Conservation (phyloP, 371 early-diverging fungal species). For the Mucor ambiguus region DNA sequence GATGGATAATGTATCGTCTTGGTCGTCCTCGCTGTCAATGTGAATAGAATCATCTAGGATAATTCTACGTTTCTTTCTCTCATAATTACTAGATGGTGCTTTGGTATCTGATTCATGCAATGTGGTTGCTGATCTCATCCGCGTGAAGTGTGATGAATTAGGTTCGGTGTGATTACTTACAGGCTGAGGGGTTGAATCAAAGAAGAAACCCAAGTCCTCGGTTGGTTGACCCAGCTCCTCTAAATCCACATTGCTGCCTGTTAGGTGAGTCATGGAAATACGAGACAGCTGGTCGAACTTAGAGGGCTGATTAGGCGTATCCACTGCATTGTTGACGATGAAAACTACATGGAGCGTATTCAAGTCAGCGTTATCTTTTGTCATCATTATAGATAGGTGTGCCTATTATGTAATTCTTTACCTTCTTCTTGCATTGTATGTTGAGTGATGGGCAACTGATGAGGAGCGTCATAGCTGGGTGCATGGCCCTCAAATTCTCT, state of each 20-base stretch:
- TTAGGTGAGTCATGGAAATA: background rate
- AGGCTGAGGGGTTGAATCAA: conserved; percentile 16
- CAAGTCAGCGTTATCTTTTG: background rate
- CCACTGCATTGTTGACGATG: background rate
- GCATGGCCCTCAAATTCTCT: background rate
- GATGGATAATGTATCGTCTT: conserved; percentile 14
- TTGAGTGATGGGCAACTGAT: background rate
- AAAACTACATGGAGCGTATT: background rate
- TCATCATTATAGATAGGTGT: background rate
- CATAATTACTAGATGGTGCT: background rate
- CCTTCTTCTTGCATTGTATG: conserved; percentile 10
- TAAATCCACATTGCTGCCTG: background rate
- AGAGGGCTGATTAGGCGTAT: background rate
- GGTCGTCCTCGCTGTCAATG: conserved; percentile 17
- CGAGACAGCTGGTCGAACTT: conserved; percentile 7
- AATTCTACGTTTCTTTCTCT: conserved; percentile 11
- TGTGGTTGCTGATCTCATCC: background rate
- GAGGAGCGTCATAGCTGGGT: background rate
- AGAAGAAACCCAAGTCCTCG: conserved; percentile 16
- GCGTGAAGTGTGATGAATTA: background rate
- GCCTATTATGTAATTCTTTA: background rate
- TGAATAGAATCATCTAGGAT: conserved; percentile 17
- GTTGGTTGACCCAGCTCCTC: background rate
- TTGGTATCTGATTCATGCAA: background rate
- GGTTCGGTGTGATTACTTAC: background rate